These are phyloP conservation scores for Blumeria hordei DNA, from an alignment of 2,329 filamentous ascomycete species.

Conservation along the genomic window DNA sequence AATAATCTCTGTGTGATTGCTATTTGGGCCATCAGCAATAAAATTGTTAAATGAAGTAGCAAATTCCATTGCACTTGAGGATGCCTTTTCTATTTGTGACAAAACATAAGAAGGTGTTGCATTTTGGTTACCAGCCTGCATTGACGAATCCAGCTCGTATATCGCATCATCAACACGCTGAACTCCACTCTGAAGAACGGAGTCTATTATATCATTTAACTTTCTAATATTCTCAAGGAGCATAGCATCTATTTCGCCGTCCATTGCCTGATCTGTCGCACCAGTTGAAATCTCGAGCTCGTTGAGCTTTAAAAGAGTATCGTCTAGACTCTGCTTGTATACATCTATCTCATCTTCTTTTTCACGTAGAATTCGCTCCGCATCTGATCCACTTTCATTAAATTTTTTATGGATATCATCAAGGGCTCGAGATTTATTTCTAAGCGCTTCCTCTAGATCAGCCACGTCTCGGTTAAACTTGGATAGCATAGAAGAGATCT, in stretches of 20 bases:
- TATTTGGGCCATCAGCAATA: conserved; percentile 86
- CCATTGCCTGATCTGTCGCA: conserved; percentile 56
- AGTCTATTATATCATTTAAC: conserved; percentile 95
- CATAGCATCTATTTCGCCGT: conserved; percentile 76
- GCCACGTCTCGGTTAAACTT: conserved; percentile 96
- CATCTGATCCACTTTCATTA: conserved; percentile 59
- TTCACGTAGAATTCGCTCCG: conserved; percentile 65
- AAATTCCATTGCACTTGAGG: conserved; percentile 84
- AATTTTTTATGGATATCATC: conserved; percentile 63
- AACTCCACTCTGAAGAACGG: conserved; percentile 78
- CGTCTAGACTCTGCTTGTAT: conserved; percentile 94
- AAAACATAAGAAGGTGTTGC: conserved; percentile 85
- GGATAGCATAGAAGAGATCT: conserved; percentile 79
- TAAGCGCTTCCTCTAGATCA: conserved; percentile 77
- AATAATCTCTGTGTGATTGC: conserved; percentile 73
- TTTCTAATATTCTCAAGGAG: conserved; percentile 71
- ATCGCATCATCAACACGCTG: conserved; percentile 87
- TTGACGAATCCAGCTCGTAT: conserved; percentile 89
- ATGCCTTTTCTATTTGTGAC: conserved; percentile 92
- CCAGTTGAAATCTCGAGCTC: conserved; percentile 57
- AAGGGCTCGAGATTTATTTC: conserved; percentile 66
- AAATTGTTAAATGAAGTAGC: conserved; percentile 97
- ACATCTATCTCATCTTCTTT: conserved; percentile 97
- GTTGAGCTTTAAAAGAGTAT: conserved; percentile 78
- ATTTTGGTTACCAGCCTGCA: conserved; percentile 97